These are phyloP conservation scores for Usnea hakonensis DNA, from an alignment of 495 filamentous ascomycete genomes.

Conservation along the genomic window DNA sequence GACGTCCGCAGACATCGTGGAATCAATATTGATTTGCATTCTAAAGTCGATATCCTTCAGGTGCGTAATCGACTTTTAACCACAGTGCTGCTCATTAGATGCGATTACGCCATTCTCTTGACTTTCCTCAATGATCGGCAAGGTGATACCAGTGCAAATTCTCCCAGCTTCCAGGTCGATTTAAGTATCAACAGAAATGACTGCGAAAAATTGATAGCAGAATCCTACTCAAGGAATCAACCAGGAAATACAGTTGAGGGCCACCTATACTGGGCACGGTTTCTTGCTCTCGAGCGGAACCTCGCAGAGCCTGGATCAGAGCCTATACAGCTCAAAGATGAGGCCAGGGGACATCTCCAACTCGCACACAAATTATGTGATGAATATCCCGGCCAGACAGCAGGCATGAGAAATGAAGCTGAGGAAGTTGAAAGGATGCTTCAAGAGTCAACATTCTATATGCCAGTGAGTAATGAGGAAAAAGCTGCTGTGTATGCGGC, in stretches of 20 bases:
- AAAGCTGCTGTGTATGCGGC: constrained; percentile 40
- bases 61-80: constrained; percentile 37
- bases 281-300: constrained; percentile 32
- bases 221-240: constrained; percentile 15
- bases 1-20: constrained; percentile 38
- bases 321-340: constrained; percentile 6
- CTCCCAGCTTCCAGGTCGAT: constrained; percentile 2
- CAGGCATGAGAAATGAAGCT: constrained; percentile 28
- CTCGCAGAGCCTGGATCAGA: too few relatives aligned
- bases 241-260: constrained; percentile 26
- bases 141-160: background rate
- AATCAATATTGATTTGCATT: constrained; percentile 31
- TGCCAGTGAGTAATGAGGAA: constrained; percentile 39
- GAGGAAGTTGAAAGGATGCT: constrained; percentile 22
- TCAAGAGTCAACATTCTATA: constrained; percentile 33
- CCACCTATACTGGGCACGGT: constrained; percentile 32
- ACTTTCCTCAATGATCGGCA: constrained; percentile 39
- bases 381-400: constrained; percentile 24
- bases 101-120: constrained; percentile 47
- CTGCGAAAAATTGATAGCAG: constrained; percentile 15
- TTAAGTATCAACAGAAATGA: constrained; percentile 10
- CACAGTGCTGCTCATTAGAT: constrained; percentile 43
- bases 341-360: constrained; percentile 20
- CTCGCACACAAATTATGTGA: constrained; percentile 28
- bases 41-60: constrained; percentile 34